These are phyloP conservation scores for Cetradonia linearis DNA, from an alignment of 495 filamentous ascomycete species.

Conservation along the genomic window DNA sequence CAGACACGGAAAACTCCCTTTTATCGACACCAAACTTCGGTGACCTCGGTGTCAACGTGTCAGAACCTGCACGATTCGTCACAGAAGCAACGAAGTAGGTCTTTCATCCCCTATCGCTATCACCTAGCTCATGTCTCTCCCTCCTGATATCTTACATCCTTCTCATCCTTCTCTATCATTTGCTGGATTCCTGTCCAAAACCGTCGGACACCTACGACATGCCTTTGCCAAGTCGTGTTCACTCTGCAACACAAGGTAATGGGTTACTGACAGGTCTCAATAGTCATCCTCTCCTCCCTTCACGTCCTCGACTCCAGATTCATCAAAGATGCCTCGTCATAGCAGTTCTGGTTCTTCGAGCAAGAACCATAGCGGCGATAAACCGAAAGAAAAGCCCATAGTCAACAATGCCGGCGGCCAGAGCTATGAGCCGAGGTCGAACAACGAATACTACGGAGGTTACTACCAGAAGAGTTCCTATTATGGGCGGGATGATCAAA, in stretches of 20 bases:
- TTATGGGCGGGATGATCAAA: no score
- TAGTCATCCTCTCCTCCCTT: not conserved
- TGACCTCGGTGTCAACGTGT: not conserved
- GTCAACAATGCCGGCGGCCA: not conserved
- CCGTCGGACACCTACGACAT: no score
- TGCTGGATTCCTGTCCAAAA: no score
- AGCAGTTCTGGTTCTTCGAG: not conserved
- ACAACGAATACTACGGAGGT: not conserved
- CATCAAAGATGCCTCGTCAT: not conserved
- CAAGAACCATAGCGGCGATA: not conserved
- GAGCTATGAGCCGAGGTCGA: not conserved
- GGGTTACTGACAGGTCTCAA: not conserved
- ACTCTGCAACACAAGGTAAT: not conserved
- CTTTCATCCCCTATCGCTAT: not conserved
- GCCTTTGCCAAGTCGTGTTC: not conserved
- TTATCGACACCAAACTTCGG: not conserved
- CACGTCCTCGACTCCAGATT: not conserved
- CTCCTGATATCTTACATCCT: not conserved
- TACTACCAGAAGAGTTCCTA: not conserved
- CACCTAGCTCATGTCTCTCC: not conserved
- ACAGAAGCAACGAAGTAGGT: not conserved
- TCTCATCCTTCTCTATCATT: not conserved
- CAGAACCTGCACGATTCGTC: not conserved
- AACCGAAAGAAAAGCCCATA: not conserved
- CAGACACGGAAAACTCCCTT: not conserved